Base-by-base conservation (phyloP, 306 rosid species). In the Vigna reflexopilosa region DNA sequence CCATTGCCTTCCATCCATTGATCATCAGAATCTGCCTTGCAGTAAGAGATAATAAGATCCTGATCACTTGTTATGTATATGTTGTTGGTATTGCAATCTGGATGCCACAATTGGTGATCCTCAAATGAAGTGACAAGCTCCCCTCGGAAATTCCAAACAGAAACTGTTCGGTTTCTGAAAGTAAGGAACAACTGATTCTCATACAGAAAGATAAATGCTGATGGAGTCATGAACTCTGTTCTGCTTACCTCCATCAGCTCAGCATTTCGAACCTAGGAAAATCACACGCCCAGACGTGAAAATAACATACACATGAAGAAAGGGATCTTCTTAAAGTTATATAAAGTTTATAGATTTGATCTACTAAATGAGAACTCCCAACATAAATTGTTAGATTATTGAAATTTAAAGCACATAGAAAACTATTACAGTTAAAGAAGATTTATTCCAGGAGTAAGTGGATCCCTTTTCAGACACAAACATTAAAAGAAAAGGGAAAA, bases 111-210 rank as follows among this genome's bases (percentile, higher is more conserved):
- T 73, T 90, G 89, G 85, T 91, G 98, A 83, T 93, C 98, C 82
- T 93, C 98, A 80, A 93, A 93, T 1, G 97, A 90, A 20, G 98
- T 93, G 34, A 93, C 98, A 77, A 91, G 98, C 79, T 93, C 98
- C 57, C 98, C 97, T 3, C 97, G 93, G 16, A 93, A 93, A 86
- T 93, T 93, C 98, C 98, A 93, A 68, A 93, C 98, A 72, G 97
- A 89, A 61, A 93, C 97, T 15, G 93, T 87, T 66, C 93, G 93
- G 57, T 93, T 89, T 77, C 96, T 85, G 76, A 93, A 93, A 9
- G 98, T 93, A 63, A 93, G 84, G 83, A 93, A 93, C 80, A 93
- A 82, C 84, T 93, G 98, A 74, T 93, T 93, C 87, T 91, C 98
- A 4, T 93, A 93, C 54, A 93, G 80, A 73, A 93, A 93, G 84